Percentiles rank a stretch among this genome's conserved stretches.
Evolutionary conservation across 345 rosid species (phyloP).

Genomic region (Erysimum cheiranthoides): DNA sequence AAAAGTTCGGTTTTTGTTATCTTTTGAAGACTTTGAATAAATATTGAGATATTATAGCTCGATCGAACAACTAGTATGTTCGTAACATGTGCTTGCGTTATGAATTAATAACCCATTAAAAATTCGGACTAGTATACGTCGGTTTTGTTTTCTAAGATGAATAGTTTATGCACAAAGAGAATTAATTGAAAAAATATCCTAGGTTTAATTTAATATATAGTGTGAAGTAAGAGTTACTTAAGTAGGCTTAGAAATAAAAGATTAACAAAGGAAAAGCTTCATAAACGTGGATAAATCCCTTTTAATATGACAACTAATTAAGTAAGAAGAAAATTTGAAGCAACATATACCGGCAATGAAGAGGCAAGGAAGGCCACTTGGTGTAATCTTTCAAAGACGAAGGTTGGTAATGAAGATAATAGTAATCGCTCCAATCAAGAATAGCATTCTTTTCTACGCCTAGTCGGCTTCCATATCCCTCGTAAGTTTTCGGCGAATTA

Average conservation of each 20-base stretch:
- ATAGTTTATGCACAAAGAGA: neutral
- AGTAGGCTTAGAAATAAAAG: neutral
- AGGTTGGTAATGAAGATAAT: constrained; percentile 80
- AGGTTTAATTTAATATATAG: neutral
- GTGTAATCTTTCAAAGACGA: constrained; percentile 55
- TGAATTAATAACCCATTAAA: neutral
- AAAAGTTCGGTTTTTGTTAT: neutral
- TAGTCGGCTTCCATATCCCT: constrained; percentile 93
- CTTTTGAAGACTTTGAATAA: neutral
- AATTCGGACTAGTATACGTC: constrained; percentile 18
- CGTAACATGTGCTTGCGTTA: neutral
- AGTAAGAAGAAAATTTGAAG: neutral
- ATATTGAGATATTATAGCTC: neutral
- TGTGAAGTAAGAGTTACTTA: neutral
- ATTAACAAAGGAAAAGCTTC: neutral
- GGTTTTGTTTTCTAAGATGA: constrained; percentile 1
- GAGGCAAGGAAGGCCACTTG: constrained; percentile 81
- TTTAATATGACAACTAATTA: neutral
- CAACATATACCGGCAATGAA: constrained; percentile 61
- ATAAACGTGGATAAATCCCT: neutral
- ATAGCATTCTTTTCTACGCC: constrained; percentile 82
- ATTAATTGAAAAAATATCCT: neutral
- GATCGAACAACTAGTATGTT: neutral
- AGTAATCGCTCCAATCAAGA: constrained; percentile 97
- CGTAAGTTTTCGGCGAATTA: constrained; percentile 78